Evolutionary conservation across 495 filamentous ascomycete species (phyloP).

Genomic region (Annulohypoxylon bovei): DNA sequence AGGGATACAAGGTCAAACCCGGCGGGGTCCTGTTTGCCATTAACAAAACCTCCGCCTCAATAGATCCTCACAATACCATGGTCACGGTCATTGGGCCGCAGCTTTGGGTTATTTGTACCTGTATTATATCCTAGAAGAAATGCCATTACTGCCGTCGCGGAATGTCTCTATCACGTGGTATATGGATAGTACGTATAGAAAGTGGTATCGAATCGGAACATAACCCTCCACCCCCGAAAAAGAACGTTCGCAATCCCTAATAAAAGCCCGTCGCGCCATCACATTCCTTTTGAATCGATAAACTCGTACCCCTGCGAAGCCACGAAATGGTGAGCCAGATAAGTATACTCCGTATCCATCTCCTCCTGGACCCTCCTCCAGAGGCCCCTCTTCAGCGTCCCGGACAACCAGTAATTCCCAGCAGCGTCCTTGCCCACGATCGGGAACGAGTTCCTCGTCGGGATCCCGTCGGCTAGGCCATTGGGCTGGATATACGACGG

Average conservation of each 20-base stretch:
- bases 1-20: not conserved
- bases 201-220: not conserved
- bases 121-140: not conserved
- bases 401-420: conserved; percentile 60
- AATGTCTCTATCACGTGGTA: not conserved
- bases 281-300: not conserved
- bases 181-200: conserved; percentile 1
- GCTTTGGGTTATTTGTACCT: not conserved
- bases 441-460: conserved; percentile 47
- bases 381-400: conserved; percentile 47
- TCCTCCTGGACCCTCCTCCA: conserved; percentile 51
- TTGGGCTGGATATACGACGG: conserved; percentile 47
- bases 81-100: no score
- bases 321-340: conserved; percentile 6
- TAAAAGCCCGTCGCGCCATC: not conserved
- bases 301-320: not conserved
- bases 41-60: not conserved
- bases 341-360: conserved; percentile 37
- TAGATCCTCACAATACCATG: not conserved
- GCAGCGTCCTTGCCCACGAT: conserved; percentile 60
- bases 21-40: not conserved
- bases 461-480: conserved; percentile 41
- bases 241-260: not conserved
- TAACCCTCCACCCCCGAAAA: not conserved
- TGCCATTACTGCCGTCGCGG: not conserved